A percentile compares a stretch with the other conserved stretches of the same genome.
Evolutionary conservation across 257 asterid genomes (phyloP).

Genomic region (Solanum rostratum): DNA sequence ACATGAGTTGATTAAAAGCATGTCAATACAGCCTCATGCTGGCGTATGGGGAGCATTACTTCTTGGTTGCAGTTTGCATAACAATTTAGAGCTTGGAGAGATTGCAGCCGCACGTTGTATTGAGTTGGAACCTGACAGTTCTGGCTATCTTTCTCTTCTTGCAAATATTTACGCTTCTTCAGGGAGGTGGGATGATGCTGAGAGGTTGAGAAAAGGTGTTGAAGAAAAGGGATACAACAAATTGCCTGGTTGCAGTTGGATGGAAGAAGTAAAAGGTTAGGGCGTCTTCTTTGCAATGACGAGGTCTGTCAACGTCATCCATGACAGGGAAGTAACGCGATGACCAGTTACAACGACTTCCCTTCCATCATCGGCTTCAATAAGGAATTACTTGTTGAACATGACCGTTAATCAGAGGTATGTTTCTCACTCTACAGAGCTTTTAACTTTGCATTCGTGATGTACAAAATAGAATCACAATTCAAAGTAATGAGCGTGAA

Average conservation of each 20-base stretch:
- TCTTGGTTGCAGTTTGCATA: slow-evolving; percentile 78
- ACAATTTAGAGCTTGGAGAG: slow-evolving; percentile 69
- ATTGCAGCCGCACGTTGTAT: slow-evolving; percentile 53
- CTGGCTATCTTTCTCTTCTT: slow-evolving; percentile 65
- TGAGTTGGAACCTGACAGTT: slow-evolving; percentile 58
- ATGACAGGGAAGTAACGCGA: background rate
- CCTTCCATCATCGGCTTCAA: background rate
- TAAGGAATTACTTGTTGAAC: background rate
- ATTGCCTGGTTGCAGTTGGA: slow-evolving; percentile 74
- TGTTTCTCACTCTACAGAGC: background rate
- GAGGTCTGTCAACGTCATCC: background rate
- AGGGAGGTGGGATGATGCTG: slow-evolving; percentile 80
- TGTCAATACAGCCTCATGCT: slow-evolving; percentile 63
- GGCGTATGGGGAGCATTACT: slow-evolving; percentile 97
- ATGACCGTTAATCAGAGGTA: background rate
- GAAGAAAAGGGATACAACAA: slow-evolving; percentile 41
- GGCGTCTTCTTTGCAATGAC: background rate
- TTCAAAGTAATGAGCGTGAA: background rate
- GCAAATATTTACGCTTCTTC: slow-evolving; percentile 71
- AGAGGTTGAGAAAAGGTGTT: slow-evolving; percentile 39
- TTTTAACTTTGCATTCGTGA: background rate
- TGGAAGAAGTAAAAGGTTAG: slow-evolving; percentile 7
- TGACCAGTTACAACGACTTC: background rate
- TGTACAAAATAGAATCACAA: background rate
- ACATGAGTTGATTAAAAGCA: slow-evolving; percentile 49